Evolutionary conservation across 345 rosid genomes (phyloP).

Genomic region (Microcos paniculata): DNA sequence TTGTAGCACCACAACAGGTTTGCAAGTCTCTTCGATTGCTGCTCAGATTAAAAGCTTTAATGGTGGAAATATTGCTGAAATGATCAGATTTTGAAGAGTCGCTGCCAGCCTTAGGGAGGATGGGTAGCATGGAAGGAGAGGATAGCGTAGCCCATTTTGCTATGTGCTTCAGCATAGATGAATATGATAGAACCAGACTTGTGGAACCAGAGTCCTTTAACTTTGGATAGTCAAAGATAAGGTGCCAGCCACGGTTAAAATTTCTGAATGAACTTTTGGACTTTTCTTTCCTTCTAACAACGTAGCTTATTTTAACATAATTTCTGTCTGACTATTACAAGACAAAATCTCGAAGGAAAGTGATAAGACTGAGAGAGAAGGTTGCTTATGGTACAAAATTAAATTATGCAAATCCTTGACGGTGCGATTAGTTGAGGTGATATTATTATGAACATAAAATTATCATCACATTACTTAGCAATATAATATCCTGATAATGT

Average conservation of each 20-base stretch:
- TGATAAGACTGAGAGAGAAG: no score
- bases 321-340: no score
- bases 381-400: no score
- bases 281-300: neutral
- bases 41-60: conserved; percentile 1
- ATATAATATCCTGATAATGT: no score
- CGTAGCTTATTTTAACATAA: no score
- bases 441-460: no score
- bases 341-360: no score
- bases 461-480: no score
- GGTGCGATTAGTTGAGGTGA: no score
- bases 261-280: no score
- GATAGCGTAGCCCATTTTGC: conserved; percentile 4
- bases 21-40: neutral
- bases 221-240: conserved; percentile 9
- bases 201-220: neutral
- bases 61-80: neutral
- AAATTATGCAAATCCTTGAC: no score
- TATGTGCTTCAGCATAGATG: conserved; percentile 26
- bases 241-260: no score
- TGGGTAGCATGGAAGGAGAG: conserved; percentile 10
- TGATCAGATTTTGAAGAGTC: neutral
- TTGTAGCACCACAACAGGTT: conserved; percentile 37
- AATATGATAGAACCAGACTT: neutral
- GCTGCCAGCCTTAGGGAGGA: neutral